Evolutionary conservation across 768 basidiomycete genomes (phyloP), one percentile per base, ranked within the genome.

Genomic region (Gyrodon lividus): DNA sequence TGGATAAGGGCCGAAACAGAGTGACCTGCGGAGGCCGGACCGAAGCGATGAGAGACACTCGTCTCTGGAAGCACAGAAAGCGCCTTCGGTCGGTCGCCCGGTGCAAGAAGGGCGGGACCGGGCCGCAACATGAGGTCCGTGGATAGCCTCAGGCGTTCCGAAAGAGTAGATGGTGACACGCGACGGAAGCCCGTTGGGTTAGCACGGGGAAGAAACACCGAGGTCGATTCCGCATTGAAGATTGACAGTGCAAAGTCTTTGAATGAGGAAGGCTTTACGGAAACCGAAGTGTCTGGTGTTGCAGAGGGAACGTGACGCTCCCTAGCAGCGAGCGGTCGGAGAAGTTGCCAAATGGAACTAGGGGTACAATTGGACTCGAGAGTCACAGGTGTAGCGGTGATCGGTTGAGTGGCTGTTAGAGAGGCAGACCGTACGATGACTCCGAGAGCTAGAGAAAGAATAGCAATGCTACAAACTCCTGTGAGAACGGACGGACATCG

Each of bases 361-460:
- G 66, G 59, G 50, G 68, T 65, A 51, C 59, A 68, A 42, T 59
- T 63, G 24, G 60, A 60, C 22, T 49, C 37, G 33, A 53, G 59
- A 39, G 59, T 66, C 5, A 42, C 20, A 39, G 58, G 39, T 19
- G 59, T 44, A 5, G 67, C 40, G 20, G 56, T 51, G 17, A 59
- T 53, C n/a, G 57, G 55, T 34, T 66, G 65, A 34, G 59, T 50
- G 19, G 65, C 56, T 28, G 51, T 39, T 17, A 61, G 50, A 40
- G 70, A 51, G 6, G 59, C 55, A 19, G 65, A 52, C 19, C 67
- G 65, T 34, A 69, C 59, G 7, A 83, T 71, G 38, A 81, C 30
- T 67, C 84, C 74, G 24, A 87, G 71, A n/a, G 89, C 74, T 34
- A 89, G 72, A 34, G 86, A 86, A 56, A 89, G 69, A 43, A 89